Evolutionary conservation across 495 filamentous ascomycete species (phyloP).

Genomic region (Podospora appendiculata): DNA sequence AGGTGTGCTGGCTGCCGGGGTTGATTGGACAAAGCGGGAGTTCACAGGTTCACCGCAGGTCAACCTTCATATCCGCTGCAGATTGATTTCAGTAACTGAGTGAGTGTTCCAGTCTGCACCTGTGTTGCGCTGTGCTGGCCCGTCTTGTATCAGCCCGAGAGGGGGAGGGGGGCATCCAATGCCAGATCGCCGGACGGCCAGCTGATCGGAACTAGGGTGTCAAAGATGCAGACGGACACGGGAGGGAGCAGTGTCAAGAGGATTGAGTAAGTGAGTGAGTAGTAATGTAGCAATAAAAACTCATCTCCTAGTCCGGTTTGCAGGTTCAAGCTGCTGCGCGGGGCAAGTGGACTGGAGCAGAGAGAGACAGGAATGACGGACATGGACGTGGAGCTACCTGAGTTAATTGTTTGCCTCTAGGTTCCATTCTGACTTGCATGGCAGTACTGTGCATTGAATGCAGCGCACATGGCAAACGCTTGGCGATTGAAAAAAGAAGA

Average conservation of each 20-base stretch:
- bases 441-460: too few species aligned
- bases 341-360: too few species aligned
- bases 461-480: too few species aligned
- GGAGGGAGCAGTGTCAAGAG: neutral
- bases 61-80: conserved; percentile 14
- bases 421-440: too few species aligned
- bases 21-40: conserved; percentile 21
- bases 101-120: conserved; percentile 4
- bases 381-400: too few species aligned
- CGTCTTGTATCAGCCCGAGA: neutral
- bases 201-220: neutral
- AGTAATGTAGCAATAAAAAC: too few species aligned
- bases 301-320: too few species aligned
- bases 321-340: too few species aligned
- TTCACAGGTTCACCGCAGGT: conserved; percentile 19
- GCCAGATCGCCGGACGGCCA: neutral
- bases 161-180: neutral
- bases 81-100: conserved; percentile 5
- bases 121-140: neutral
- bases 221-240: neutral
- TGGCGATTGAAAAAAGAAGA: too few species aligned
- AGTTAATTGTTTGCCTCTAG: too few species aligned
- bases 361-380: too few species aligned
- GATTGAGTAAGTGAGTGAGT: neutral
- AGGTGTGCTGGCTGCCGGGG: neutral